Base-by-base conservation (phyloP, 768 basidiomycete genomes). In the Hericium coralloides region DNA sequence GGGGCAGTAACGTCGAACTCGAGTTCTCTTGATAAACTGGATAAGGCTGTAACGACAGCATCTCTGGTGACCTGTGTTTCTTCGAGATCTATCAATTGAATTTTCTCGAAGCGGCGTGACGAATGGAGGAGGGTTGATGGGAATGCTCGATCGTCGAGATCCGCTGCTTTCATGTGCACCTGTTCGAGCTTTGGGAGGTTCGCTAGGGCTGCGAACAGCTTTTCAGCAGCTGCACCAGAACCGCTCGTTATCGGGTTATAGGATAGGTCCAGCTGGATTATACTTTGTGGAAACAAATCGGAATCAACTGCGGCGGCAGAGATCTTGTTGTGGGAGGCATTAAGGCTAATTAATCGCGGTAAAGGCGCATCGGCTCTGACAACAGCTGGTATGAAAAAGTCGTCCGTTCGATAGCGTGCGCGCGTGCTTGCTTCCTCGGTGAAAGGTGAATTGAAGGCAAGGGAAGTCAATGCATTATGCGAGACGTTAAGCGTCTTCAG, bases 311-410 rank as follows among this genome's bases (percentile, higher is more conserved):
- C 67, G 14, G 68, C 67, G 8, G 85, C 80, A 2, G 70, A 63
- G 37, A 93, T 74, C 58, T 78, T 76, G 71, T 93, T 92, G 67
- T 83, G 72, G 1, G 88, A 86, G 15, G 74, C 81, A 52, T 90
- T 75, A 22, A 93, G 73, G 20, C 70, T 73, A n/a, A 77, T 61
- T 45, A 93, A 81, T 50, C 79, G 76, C 22, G 89, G 89, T 9
- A 91, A 69, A 0, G 88, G 85, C 1, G 75, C 68, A 2, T 76
- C 76, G 12, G 90, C 81, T 38, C 88, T 82, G 4, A 74, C 73
- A 58, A 91, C 74, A 25, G 75, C 76, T 12, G 83, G 80, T 8
- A 77, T 74, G 63, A 89, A 91, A 70, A 90, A 85, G 58, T 78
- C 76, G 62, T 78, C 73, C 53, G 78, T 70, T 31, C 72, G 45